Conservation (phyloP, 768 basidiomycete genomes). For the Amanita pseudoporphyria region DNA sequence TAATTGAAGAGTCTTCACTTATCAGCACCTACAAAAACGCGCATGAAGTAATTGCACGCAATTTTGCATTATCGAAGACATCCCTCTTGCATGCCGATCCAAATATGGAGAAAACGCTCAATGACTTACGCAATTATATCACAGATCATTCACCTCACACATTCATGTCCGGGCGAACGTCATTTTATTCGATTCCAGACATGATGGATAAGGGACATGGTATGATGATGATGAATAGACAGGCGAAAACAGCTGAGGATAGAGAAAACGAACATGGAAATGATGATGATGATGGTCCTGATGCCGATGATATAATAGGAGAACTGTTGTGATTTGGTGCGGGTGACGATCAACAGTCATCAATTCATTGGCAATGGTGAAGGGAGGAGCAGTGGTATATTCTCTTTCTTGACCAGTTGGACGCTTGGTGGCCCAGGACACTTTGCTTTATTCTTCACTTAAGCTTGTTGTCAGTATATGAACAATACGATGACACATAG, state of each 20-base stretch:
- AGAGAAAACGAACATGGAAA: not conserved
- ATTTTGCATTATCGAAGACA: constrained; percentile 23
- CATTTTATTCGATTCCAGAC: not conserved
- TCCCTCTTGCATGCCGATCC: not conserved
- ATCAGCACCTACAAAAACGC: not conserved
- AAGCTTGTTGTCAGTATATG: not conserved
- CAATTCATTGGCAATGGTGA: not conserved
- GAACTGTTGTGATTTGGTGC: not conserved
- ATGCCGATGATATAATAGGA: not conserved
- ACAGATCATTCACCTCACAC: not conserved
- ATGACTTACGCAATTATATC: not conserved
- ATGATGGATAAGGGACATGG: constrained; percentile 14
- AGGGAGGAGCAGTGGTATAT: not conserved
- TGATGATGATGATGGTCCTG: not conserved
- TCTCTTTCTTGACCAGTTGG: not conserved
- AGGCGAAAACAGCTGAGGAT: not conserved
- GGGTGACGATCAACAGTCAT: not conserved
- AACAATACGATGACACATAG: not conserved
- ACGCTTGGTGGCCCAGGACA: not conserved
- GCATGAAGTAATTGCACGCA: not conserved
- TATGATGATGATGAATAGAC: constrained; percentile 15
- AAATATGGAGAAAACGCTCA: not conserved
- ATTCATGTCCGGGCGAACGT: not conserved
- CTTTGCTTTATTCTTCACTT: not conserved
- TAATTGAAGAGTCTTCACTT: not conserved